Conservation (phyloP, 331 rosid species). For the Arachis monticola region DNA sequence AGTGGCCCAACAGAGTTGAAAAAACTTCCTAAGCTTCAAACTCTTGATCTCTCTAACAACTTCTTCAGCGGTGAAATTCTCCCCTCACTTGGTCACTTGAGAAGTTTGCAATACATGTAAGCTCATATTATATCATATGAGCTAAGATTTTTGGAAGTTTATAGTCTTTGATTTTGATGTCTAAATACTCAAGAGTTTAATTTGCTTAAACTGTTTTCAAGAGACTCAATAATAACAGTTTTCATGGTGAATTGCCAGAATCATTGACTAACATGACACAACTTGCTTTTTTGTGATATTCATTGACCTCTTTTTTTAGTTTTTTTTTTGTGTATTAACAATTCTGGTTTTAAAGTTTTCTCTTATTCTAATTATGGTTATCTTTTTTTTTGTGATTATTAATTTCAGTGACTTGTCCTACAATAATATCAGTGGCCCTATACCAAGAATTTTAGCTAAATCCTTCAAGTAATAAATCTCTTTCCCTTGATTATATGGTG, state of each 20-base stretch:
- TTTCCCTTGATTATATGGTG: neutral
- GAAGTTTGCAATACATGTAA: constrained; percentile 61
- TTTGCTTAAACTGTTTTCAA: constrained; percentile 38
- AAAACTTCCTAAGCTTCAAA: constrained; percentile 56
- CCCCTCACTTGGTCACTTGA: constrained; percentile 51
- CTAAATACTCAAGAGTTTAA: constrained; percentile 8
- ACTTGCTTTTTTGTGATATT: constrained; percentile 60
- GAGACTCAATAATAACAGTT: constrained; percentile 62
- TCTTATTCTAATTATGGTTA: neutral
- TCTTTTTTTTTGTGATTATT: constrained; percentile 30
- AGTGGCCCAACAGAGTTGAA: constrained; percentile 39
- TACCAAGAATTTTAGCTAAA: constrained; percentile 60
- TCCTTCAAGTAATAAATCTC: constrained; percentile 52
- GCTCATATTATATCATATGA: constrained; percentile 25
- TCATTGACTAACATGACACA: constrained; percentile 65
- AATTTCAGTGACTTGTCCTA: constrained; percentile 64
- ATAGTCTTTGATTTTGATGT: neutral
- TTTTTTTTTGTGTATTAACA: constrained; percentile 5
- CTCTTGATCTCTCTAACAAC: constrained; percentile 65
- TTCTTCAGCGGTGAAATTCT: constrained; percentile 55
- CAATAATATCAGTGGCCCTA: constrained; percentile 60
- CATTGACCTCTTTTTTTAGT: constrained; percentile 21
- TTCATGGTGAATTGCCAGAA: constrained; percentile 55
- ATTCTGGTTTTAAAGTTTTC: too few species aligned
- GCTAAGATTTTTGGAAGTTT: constrained; percentile 1